Conservation (phyloP, 2,329 filamentous ascomycete species). For the Calonectria hawksworthii region DNA sequence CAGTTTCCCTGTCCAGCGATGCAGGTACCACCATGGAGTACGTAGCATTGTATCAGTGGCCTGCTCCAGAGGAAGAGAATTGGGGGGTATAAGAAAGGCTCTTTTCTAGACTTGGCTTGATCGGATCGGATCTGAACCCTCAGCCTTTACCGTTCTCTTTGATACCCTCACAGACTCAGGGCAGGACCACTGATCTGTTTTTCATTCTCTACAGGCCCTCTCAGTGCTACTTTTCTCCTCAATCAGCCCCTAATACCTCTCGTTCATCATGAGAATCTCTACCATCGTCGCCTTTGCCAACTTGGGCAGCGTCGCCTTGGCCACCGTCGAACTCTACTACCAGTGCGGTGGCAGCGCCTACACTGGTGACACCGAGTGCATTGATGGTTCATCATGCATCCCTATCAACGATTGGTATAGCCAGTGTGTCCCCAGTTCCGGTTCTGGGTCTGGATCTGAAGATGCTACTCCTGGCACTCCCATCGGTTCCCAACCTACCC, state of each 20-base stretch:
- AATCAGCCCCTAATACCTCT: slow-evolving; percentile 14
- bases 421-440: slow-evolving; percentile 32
- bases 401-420: slow-evolving; percentile 40
- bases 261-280: slow-evolving; percentile 32
- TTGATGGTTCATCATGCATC: slow-evolving; percentile 33
- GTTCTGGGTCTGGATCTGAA: neutral
- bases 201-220: slow-evolving; percentile 20
- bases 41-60: neutral
- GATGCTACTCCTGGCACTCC: neutral
- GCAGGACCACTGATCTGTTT: slow-evolving; percentile 31
- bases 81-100: slow-evolving; percentile 23
- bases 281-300: slow-evolving; percentile 38
- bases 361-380: slow-evolving; percentile 32
- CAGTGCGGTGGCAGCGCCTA: slow-evolving; percentile 36
- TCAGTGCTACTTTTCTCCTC: slow-evolving; percentile 4
- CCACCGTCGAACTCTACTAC: slow-evolving; percentile 34
- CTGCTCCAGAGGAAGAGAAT: neutral
- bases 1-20: neutral
- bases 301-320: slow-evolving; percentile 33
- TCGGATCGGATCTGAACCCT: neutral
- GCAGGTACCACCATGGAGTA: neutral
- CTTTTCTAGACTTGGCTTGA: neutral
- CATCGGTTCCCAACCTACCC: neutral
- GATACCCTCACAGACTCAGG: slow-evolving; percentile 27
- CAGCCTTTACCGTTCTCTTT: slow-evolving; percentile 30